phyloP scores from a whole-genome alignment of 169 alveolate genomes.

The Plasmodium vivax region DNA sequence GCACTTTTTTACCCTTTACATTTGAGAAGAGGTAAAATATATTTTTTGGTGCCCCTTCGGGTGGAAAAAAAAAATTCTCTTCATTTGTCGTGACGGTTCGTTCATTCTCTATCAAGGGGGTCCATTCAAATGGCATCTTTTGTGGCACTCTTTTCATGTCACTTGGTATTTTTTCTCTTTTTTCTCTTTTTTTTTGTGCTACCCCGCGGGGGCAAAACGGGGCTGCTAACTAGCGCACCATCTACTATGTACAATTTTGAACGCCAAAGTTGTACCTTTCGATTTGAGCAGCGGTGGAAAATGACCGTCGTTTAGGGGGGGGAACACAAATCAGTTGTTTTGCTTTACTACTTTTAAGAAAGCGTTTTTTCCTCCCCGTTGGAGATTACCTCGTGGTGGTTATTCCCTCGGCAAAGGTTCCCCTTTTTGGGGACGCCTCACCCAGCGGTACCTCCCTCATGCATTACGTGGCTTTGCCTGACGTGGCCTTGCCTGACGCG shows the following conservation, averaged over 20 bases:
- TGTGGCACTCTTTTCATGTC: not conserved
- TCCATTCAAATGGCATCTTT: not conserved
- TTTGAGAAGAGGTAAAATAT: not conserved
- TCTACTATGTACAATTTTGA: not conserved
- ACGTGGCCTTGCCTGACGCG: not conserved
- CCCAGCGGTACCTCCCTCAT: not conserved
- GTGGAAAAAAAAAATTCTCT: not conserved
- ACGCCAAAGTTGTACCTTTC: not conserved
- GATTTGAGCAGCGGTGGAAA: not conserved
- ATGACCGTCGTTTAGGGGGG: not conserved
- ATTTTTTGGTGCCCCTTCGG: not conserved
- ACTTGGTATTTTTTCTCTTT: not conserved
- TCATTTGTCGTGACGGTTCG: not conserved
- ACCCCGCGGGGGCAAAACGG: not conserved
- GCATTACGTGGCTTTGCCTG: too few species aligned
- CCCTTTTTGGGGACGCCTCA: not conserved
- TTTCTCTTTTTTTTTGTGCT: too few species aligned
- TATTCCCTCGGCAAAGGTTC: not conserved
- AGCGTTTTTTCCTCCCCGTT: not conserved
- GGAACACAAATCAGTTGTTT: not conserved
- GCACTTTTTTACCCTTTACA: not conserved
- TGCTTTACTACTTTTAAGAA: not conserved
- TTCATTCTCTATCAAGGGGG: not conserved
- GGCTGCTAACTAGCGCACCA: not conserved
- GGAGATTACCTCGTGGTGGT: not conserved